phyloP scores from a whole-genome alignment of 129 eudicot species.

The Chrysanthemum seticuspe region DNA sequence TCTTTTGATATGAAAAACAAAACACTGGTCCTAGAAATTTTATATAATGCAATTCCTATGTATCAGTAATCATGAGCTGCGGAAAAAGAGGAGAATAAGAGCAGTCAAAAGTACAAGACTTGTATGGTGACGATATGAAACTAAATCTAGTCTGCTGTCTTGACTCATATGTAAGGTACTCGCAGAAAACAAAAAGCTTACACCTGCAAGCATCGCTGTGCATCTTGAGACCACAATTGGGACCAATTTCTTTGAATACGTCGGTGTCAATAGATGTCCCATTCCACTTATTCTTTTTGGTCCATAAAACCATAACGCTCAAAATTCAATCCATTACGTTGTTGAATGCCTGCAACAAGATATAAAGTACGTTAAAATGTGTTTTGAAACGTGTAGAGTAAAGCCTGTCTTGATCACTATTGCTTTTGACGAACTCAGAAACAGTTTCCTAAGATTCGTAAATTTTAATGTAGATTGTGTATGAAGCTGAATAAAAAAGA shows the following conservation, averaged over 20 bases:
- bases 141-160: constrained; percentile 12
- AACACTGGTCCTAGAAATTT: constrained; percentile 1
- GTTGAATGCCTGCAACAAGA: constrained; percentile 33
- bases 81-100: constrained; percentile 25
- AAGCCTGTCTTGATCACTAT: constrained; percentile 29
- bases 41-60: constrained; percentile 18
- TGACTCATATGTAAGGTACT: constrained; percentile 18
- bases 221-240: constrained; percentile 35
- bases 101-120: constrained; percentile 34
- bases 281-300: constrained; percentile 33
- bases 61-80: constrained; percentile 29
- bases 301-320: constrained; percentile 26
- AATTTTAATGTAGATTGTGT: constrained; percentile 19
- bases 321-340: constrained; percentile 9
- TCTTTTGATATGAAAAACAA: constrained; percentile 9
- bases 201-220: constrained; percentile 23
- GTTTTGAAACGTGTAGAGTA: constrained; percentile 30
- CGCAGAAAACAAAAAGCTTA: constrained; percentile 25
- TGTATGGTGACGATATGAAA: constrained; percentile 23
- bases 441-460: constrained; percentile 12
- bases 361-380: constrained; percentile 37
- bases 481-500: constrained; percentile 13
- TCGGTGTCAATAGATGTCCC: constrained; percentile 36
- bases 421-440: constrained; percentile 25
- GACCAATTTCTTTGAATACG: constrained; percentile 35